Percentiles rank a stretch among this genome's conserved stretches.
These are phyloP conservation scores for Penicillium egyptiacum DNA, from an alignment of 495 filamentous ascomycete species.

Conservation along the genomic window DNA sequence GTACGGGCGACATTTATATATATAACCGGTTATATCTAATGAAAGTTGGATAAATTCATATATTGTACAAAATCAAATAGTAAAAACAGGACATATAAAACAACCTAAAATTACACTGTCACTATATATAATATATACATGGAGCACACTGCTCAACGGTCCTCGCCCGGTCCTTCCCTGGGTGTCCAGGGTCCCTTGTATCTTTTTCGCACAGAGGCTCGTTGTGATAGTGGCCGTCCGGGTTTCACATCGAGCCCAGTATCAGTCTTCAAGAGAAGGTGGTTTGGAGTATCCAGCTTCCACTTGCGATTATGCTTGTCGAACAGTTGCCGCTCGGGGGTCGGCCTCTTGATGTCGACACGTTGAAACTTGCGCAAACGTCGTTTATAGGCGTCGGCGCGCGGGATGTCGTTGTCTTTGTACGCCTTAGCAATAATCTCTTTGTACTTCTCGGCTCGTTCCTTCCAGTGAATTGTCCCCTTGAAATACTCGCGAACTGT, in stretches of 20 bases:
- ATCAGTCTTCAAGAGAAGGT: background rate
- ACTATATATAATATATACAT: constrained; percentile 21
- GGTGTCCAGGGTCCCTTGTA: background rate
- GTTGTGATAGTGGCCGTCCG: background rate
- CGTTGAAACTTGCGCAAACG: background rate
- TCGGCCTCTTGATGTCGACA: background rate
- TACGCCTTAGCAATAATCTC: background rate
- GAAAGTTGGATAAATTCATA: background rate
- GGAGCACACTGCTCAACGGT: background rate
- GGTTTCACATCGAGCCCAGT: background rate
- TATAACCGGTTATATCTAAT: background rate
- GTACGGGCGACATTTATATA: too few relatives aligned
- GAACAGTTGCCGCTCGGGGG: background rate
- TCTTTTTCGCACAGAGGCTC: background rate
- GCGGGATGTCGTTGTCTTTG: background rate
- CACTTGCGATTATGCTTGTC: background rate
- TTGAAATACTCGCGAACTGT: background rate
- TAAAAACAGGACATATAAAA: constrained; percentile 16
- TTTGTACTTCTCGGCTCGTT: background rate
- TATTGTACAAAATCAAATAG: constrained; percentile 2
- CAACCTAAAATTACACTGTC: constrained; percentile 18
- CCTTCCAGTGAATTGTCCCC: background rate
- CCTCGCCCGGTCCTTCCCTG: background rate
- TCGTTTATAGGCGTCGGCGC: background rate
- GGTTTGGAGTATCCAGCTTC: background rate